Evolutionary conservation across 441 rosid species (phyloP).

Genomic region (Gossypium trilobum): DNA sequence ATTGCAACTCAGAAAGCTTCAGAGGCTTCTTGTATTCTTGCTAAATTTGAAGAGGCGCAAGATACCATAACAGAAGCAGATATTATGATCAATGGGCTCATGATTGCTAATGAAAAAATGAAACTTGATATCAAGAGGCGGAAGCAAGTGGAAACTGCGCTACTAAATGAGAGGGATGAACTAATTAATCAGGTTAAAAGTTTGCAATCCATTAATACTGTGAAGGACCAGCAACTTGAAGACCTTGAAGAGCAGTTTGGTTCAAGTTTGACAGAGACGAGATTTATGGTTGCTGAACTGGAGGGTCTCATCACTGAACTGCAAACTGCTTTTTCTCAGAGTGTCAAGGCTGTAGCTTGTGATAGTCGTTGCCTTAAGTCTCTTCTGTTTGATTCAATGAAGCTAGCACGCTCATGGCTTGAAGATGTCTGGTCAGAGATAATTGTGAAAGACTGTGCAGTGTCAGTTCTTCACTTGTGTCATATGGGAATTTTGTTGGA

Average conservation of each 20-base stretch:
- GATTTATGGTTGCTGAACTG: constrained; percentile 48
- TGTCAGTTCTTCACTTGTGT: constrained; percentile 85
- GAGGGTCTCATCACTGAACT: constrained; percentile 45
- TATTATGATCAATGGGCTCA: constrained; percentile 64
- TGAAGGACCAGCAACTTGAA: constrained; percentile 49
- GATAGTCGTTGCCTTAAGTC: constrained; percentile 47
- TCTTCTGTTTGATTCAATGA: constrained; percentile 46
- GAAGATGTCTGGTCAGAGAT: constrained; percentile 97
- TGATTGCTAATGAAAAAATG: constrained; percentile 71
- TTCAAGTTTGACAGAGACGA: constrained; percentile 49
- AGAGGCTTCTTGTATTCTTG: constrained; percentile 57
- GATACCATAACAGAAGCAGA: constrained; percentile 82
- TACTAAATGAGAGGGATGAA: constrained; percentile 49
- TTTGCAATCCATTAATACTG: constrained; percentile 43
- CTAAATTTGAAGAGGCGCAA: constrained; percentile 91
- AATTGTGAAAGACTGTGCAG: constrained; percentile 80
- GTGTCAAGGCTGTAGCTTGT: constrained; percentile 32
- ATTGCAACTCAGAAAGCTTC: constrained; percentile 54
- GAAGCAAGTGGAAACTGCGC: constrained; percentile 35
- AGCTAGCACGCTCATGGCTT: constrained; percentile 55
- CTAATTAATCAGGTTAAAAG: constrained; percentile 43
- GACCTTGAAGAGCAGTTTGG: constrained; percentile 57
- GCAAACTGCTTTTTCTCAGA: constrained; percentile 41
- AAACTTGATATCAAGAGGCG: constrained; percentile 53
- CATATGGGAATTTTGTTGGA: constrained; percentile 90